A percentile compares a stretch with the other conserved stretches of the same genome.
Evolutionary conservation across 768 basidiomycete species (phyloP).

Genomic region (Suillus variegatus): DNA sequence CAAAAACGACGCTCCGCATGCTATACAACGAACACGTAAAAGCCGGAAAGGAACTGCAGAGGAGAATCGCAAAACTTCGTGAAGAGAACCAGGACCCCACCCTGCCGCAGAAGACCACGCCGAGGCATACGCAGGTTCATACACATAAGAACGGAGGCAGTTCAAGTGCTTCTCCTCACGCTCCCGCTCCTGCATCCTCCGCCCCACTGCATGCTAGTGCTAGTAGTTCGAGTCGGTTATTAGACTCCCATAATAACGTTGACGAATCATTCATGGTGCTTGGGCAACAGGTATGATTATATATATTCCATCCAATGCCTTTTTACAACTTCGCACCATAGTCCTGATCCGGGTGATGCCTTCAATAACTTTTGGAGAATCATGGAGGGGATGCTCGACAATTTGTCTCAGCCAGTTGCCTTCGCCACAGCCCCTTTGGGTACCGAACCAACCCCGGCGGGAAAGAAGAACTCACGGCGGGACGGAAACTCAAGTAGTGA

Average conservation of each 20-base stretch:
- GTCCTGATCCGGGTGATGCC: constrained; percentile 83
- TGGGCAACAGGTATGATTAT: constrained; percentile 65
- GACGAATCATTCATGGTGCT: constrained; percentile 91
- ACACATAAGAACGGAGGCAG: constrained; percentile 26
- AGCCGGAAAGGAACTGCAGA: constrained; percentile 68
- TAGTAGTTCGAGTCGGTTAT: constrained; percentile 33
- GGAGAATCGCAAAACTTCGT: constrained; percentile 68
- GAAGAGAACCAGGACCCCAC: constrained; percentile 79
- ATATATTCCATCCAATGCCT: constrained; percentile 4
- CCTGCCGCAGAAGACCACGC: constrained; percentile 60
- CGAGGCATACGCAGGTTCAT: constrained; percentile 20
- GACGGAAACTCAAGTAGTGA: constrained; percentile 64
- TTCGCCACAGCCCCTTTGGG: constrained; percentile 81
- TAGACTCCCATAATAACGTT: constrained; percentile 62
- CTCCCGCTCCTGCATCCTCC: constrained; percentile 38
- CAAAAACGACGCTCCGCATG: constrained; percentile 76
- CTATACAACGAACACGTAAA: constrained; percentile 75
- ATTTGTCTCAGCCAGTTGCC: constrained; percentile 77
- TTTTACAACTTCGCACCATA: constrained; percentile 26
- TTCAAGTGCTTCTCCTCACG: constrained; percentile 15
- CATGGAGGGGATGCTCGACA: constrained; percentile 84
- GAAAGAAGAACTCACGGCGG: constrained; percentile 34
- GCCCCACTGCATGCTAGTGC: constrained; percentile 50
- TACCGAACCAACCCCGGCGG: constrained; percentile 31
- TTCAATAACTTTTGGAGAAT: constrained; percentile 91